Evolutionary conservation across 78 protist genomes (phyloP).

Genomic region (Emiliania huxleyi): DNA sequence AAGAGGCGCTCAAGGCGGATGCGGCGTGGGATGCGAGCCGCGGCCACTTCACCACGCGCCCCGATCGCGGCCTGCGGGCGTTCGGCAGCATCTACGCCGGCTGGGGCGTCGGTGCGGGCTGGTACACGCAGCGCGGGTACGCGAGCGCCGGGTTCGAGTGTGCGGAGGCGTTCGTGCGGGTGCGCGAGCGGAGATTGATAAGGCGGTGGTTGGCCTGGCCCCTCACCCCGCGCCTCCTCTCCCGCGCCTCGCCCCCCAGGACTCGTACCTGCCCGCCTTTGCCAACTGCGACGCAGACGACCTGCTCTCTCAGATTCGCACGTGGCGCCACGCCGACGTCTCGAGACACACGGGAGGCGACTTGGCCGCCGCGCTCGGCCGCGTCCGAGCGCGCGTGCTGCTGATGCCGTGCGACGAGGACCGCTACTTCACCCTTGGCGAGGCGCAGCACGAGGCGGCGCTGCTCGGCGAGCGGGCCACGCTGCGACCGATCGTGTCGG

Average conservation of each 20-base stretch:
- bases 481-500: background rate
- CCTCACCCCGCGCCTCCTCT: too few relatives aligned
- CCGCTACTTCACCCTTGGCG: conserved; percentile 11
- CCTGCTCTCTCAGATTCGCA: background rate
- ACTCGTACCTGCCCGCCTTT: background rate
- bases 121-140: background rate
- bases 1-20: conserved; percentile 30
- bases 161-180: conserved; percentile 2
- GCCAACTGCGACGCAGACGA: background rate
- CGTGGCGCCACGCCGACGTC: conserved; percentile 15
- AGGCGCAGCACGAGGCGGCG: background rate
- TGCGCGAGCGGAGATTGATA: background rate
- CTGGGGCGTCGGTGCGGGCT: conserved; percentile 30
- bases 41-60: background rate
- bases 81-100: conserved; percentile 30
- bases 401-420: conserved; percentile 34
- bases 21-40: background rate
- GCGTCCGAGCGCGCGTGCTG: background rate
- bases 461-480: background rate
- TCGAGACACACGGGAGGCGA: background rate
- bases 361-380: background rate
- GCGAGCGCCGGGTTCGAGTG: background rate
- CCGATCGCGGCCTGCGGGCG: background rate
- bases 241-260: too few relatives aligned
- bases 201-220: too few relatives aligned